These are phyloP conservation scores for Musa balbisiana DNA, from an alignment of 202 grass and related monocot genomes.

Conservation along the genomic window DNA sequence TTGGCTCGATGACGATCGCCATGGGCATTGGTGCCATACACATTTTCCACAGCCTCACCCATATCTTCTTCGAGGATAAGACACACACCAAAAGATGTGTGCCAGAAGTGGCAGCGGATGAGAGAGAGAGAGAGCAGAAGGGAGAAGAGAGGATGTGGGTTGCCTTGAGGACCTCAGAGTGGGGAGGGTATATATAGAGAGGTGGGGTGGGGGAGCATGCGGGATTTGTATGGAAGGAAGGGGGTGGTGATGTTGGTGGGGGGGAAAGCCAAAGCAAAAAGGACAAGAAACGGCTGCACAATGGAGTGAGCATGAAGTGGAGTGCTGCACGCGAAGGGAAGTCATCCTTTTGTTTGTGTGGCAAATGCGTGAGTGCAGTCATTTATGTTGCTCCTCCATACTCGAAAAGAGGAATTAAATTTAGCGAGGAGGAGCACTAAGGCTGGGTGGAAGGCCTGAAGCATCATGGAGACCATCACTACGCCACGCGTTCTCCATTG, in stretches of 20 bases:
- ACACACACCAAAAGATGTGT: too few relatives aligned
- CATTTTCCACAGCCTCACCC: background rate
- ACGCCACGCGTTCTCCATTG: slow-evolving; percentile 3
- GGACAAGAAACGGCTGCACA: slow-evolving; percentile 4
- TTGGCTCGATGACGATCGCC: background rate
- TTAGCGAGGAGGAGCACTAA: too few relatives aligned
- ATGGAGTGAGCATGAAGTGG: background rate
- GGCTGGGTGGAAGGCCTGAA: too few relatives aligned
- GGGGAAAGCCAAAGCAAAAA: background rate
- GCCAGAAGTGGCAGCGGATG: background rate
- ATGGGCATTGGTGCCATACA: slow-evolving; percentile 5
- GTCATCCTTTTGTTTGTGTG: background rate
- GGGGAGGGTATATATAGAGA: slow-evolving; percentile 16
- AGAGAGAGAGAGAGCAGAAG: background rate
- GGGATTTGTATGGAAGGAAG: background rate
- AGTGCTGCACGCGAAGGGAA: background rate
- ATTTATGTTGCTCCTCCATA: too few relatives aligned
- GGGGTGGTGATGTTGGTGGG: background rate
- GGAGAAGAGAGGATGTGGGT: background rate
- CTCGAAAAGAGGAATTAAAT: too few relatives aligned
- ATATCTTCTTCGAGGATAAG: background rate
- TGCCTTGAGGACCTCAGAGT: background rate
- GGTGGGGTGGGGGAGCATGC: background rate
- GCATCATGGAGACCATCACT: background rate
- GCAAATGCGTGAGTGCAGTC: background rate